A percentile compares a stretch with the other conserved stretches of the same genome.
Evolutionary conservation across 2,329 filamentous ascomycete genomes (phyloP).

Genomic region (Zasmidium cellare): DNA sequence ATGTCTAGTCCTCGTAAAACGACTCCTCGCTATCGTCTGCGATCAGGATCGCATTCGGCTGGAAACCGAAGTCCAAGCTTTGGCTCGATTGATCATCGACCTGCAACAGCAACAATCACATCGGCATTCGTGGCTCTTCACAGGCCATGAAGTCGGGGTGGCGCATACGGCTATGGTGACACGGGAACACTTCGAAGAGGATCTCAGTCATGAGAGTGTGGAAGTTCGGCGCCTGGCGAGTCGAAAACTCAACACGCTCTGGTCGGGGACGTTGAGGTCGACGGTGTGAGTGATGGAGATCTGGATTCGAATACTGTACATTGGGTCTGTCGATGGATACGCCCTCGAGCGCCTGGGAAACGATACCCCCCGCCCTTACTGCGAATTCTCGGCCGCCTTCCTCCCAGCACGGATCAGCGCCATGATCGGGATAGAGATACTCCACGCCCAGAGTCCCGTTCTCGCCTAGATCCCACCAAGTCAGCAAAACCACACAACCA

Average conservation of each 20-base stretch:
- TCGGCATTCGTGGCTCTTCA: conserved; percentile 31
- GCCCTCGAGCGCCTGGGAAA: no score
- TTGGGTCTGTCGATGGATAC: not conserved
- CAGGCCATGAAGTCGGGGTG: conserved; percentile 27
- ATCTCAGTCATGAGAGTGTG: not conserved
- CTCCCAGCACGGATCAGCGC: conserved; percentile 25
- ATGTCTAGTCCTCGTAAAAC: conserved; percentile 24
- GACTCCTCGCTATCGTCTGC: conserved; percentile 21
- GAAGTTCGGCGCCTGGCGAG: conserved; percentile 9
- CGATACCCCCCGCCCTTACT: not conserved
- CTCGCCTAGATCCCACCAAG: conserved; percentile 11
- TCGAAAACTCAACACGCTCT: conserved; percentile 14
- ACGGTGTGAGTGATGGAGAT: not conserved
- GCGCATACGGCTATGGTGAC: conserved; percentile 23
- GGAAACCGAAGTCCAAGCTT: conserved; percentile 31
- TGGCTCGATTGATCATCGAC: conserved; percentile 32
- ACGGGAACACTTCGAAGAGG: conserved; percentile 22
- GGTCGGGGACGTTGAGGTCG: conserved; percentile 8
- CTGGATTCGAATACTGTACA: not conserved
- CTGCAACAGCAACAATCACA: conserved; percentile 27
- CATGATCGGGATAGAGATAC: conserved; percentile 26
- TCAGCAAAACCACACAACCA: not conserved
- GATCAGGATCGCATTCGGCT: conserved; percentile 25
- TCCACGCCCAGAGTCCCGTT: conserved; percentile 28
- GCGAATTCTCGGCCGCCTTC: not conserved